Base-by-base conservation (phyloP, 2,329 filamentous ascomycete species). In the Pseudocercospora fijiensis region DNA sequence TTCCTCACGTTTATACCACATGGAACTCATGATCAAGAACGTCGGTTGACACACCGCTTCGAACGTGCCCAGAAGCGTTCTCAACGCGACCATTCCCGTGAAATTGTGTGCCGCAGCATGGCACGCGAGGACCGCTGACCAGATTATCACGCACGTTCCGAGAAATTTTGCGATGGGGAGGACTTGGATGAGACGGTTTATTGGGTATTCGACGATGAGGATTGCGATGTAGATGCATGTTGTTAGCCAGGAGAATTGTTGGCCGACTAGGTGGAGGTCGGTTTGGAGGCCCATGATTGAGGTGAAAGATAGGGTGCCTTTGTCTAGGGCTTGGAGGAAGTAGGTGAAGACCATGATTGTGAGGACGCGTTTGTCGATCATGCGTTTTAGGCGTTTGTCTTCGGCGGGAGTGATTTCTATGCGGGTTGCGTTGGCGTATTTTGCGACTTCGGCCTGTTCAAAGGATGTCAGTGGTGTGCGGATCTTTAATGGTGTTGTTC, bases 181-280 rank as follows among this genome's bases (percentile, higher is more conserved):
- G 51, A 80, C 81, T 63, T 89, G 86, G 16, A 90, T 80, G 20
- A 88, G 79, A 66, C 83, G 84, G 63, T 81, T 90, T 74, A 88
- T 88, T 0, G 89, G 89, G 71, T 90, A 91, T 74, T 91, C 89
- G 67, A 90, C 88, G 53, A 88, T 76, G 9, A 91, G 79, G 20
- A 90, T 86, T 58, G 85, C 87, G 65, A 91, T 86, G 78, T 91
- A 91, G 67, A 91, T 89, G 80, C 86, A 90, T 11, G 88, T 90
- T 0, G 86, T 89, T 58, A 92, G 79, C 89, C 89, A 91, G 26
- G 83, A 85, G 73, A 87, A 92, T 77, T 90, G 74, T 18, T 71
- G 65, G 30, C 76, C 78, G 3, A 65, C 63, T 3, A 88, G 75
- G n/a, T 78, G 67, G 0, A 82, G 69, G 64, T 82, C 79, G 4